Evolutionary conservation across 495 filamentous ascomycete genomes (phyloP), one percentile per base, ranked within the genome.

Genomic region (Rusavskia elegans): DNA sequence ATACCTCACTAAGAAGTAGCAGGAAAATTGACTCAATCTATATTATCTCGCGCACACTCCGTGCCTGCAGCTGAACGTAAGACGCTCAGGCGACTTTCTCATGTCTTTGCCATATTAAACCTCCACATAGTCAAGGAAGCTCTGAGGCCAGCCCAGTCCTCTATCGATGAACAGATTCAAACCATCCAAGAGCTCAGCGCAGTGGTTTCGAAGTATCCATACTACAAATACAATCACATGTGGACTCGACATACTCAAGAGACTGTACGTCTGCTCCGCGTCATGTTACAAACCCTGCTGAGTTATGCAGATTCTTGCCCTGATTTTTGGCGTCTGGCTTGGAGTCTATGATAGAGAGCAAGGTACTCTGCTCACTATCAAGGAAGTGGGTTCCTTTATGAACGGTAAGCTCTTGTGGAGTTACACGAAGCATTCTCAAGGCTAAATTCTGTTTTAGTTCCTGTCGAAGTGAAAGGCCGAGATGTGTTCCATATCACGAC

Each of bases 401-500:
- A 71, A 79, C 36, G 78, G 89, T 92, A 66, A 29, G 74, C 63
- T 37, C 32, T 27, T 27, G 16, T 45, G 48, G 27, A 51, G 37
- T 27, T 19, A n/a, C 9, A 23, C 16, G 41, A 41, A 14, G 10
- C 42, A 25, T 9, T 16, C 37, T 17, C 10, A 17, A 42, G 9
- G 2, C 50, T 32, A 48, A 36, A 17, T 6, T 17, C 45, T 6
- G 13, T 13, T 35, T 16, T 55, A 95, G 92, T 97, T n/a, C 93
- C 92, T 21, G 82, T 94, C 57, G 96, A 95, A 63, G 77, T 96
- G 56, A 95, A 94, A 66, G 84, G 86, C 55, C 65, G 76, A 55
- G 93, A 97, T 65, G 76, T 80, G 25, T 98, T 98, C 76, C 92
- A 97, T 63, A 70, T 98, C 53, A 90, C 88, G 29, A 89, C 95